These are phyloP conservation scores for Macrolepiota dolichaula DNA, from an alignment of 768 basidiomycete species.

Conservation along the genomic window DNA sequence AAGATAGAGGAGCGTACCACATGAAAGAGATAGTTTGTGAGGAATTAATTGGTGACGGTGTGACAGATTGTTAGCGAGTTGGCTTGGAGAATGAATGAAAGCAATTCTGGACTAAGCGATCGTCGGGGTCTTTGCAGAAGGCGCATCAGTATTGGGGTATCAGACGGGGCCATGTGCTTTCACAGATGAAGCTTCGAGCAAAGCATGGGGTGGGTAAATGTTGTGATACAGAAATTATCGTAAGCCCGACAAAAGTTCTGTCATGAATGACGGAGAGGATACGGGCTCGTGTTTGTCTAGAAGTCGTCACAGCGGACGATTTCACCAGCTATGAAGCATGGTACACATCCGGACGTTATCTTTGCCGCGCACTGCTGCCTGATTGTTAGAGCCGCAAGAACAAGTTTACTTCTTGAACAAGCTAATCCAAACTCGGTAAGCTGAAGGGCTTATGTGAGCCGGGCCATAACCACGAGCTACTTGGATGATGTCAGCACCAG, in stretches of 20 bases:
- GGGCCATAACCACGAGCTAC: background rate
- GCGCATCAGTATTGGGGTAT: background rate
- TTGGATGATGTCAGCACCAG: constrained; percentile 7
- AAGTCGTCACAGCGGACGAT: background rate
- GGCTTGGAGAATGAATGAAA: background rate
- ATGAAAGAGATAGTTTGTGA: background rate
- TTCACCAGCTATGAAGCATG: background rate
- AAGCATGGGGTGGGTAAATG: background rate
- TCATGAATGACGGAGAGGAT: background rate
- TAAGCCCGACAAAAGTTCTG: background rate
- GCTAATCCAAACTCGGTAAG: constrained; percentile 4
- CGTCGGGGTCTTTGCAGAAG: background rate
- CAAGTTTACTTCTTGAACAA: background rate
- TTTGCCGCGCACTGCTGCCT: background rate
- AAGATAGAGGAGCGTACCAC: background rate
- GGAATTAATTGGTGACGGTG: background rate
- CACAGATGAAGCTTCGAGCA: background rate
- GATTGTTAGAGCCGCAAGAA: background rate
- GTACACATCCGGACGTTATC: background rate
- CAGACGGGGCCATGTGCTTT: background rate
- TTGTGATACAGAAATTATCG: background rate
- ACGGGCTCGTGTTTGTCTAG: background rate
- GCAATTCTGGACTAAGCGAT: background rate
- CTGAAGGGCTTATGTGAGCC: constrained; percentile 9
- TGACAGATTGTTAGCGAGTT: background rate